Conservation (phyloP, 495 filamentous ascomycete genomes). For the Astrothelium subdiscretum region DNA sequence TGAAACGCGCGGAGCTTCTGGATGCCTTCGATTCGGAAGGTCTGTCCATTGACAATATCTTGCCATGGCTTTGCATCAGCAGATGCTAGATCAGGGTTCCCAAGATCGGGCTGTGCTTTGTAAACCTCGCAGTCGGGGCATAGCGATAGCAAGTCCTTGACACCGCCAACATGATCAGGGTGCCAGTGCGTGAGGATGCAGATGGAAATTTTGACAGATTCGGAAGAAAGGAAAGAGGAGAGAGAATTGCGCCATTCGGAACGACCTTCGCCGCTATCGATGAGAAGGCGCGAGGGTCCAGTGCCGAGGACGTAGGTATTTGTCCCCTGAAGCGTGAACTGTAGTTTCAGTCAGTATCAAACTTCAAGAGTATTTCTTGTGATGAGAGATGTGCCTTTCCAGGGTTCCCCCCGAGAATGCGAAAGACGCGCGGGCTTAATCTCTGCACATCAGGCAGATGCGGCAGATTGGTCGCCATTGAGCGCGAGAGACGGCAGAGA, state of each 20-base stretch:
- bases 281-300: conserved; percentile 23
- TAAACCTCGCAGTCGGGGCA: conserved; percentile 47
- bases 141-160: conserved; percentile 49
- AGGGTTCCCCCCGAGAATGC: conserved; percentile 32
- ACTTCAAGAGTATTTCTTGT: neutral
- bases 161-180: conserved; percentile 67
- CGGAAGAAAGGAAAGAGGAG: conserved; percentile 47
- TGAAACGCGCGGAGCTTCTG: conserved; percentile 55
- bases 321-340: conserved; percentile 34
- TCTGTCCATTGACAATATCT: conserved; percentile 50
- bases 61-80: conserved; percentile 21
- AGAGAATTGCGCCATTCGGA: conserved; percentile 46
- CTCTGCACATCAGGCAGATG: conserved; percentile 24
- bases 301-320: conserved; percentile 33
- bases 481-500: neutral
- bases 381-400: conserved; percentile 21
- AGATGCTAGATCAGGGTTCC: conserved; percentile 27
- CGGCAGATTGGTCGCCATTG: conserved; percentile 21
- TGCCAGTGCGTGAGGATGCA: conserved; percentile 87
- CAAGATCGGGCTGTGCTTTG: conserved; percentile 24
- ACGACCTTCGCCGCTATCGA: conserved; percentile 31
- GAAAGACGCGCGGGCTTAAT: conserved; percentile 25
- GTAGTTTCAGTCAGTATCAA: neutral
- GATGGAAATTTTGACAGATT: conserved; percentile 51
- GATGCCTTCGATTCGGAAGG: conserved; percentile 63